These are phyloP conservation scores for Trichodelitschia bisporula DNA, from an alignment of 495 filamentous ascomycete species.

Conservation along the genomic window DNA sequence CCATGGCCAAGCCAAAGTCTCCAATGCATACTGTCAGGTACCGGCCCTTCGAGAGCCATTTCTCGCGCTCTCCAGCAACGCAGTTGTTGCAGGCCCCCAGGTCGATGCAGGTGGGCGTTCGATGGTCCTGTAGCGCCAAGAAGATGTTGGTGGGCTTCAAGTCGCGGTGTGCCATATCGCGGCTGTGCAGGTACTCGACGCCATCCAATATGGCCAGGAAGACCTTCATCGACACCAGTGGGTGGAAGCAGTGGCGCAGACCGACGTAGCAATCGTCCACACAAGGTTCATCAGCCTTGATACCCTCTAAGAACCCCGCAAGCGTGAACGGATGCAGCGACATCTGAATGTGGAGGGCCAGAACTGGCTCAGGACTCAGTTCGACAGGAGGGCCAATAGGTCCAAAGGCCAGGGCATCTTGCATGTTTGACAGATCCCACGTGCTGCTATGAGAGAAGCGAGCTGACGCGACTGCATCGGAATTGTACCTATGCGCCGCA, in stretches of 20 bases:
- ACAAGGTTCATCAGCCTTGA: background rate
- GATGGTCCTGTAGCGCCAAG: constrained; percentile 10
- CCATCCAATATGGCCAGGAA: constrained; percentile 15
- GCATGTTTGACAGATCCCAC: no score
- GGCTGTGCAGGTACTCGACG: constrained; percentile 15
- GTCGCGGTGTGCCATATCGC: constrained; percentile 21
- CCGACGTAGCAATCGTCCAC: background rate
- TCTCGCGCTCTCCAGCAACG: constrained; percentile 12
- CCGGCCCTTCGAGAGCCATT: constrained; percentile 1
- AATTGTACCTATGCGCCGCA: no score
- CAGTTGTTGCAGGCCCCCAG: constrained; percentile 13
- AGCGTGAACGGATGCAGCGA: constrained; percentile 18
- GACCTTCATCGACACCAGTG: constrained; percentile 11
- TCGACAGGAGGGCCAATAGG: no score
- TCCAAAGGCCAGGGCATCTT: no score
- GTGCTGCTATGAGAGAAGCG: no score
- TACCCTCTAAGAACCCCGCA: constrained; percentile 11
- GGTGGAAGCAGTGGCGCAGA: constrained; percentile 20
- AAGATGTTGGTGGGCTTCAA: constrained; percentile 25
- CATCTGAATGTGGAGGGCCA: constrained; percentile 22
- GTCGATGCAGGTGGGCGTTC: constrained; percentile 2
- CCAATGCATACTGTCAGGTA: constrained; percentile 14
- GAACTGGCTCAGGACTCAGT: no score
- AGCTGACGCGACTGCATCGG: background rate
- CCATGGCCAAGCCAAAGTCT: constrained; percentile 15